Evolutionary conservation across 164 flowering plant species (phyloP).

Genomic region (Buxus sempervirens): DNA sequence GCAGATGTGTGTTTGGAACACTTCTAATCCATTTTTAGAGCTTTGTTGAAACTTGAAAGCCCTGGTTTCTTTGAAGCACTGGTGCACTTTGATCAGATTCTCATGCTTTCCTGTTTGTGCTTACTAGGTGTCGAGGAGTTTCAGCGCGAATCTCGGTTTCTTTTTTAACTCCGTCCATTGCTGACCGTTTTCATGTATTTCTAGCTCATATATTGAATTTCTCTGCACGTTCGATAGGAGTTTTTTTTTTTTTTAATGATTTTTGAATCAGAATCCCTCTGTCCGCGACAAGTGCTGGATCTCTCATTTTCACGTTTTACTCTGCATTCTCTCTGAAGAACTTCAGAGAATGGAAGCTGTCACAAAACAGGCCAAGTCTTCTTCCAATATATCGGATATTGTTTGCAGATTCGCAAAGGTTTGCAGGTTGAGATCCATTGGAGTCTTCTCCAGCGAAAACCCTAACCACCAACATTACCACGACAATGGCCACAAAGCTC

Average conservation of each 20-base stretch:
- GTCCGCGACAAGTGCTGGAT: not conserved
- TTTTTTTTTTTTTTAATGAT: constrained; percentile 3
- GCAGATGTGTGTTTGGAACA: no score
- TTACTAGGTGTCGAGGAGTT: no score
- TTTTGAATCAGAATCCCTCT: constrained; percentile 1
- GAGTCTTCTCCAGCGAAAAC: constrained; percentile 41
- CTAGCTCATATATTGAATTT: no score
- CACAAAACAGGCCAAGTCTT: constrained; percentile 28
- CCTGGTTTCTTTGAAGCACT: no score
- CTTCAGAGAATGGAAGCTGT: constrained; percentile 28
- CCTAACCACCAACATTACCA: constrained; percentile 8
- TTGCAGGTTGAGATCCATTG: constrained; percentile 53
- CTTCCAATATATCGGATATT: constrained; percentile 47
- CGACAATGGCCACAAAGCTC: not conserved
- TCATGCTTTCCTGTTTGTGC: no score
- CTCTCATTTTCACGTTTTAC: not conserved
- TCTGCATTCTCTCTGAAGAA: not conserved
- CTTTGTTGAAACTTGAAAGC: no score
- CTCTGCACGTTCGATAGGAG: no score
- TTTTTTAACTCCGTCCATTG: no score
- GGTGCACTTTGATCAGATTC: no score
- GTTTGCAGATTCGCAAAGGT: constrained; percentile 46
- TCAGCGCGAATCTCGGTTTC: no score
- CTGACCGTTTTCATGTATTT: no score
- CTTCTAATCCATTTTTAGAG: no score